Evolutionary conservation across 2,329 filamentous ascomycete species (phyloP), one percentile per base, ranked within the genome.

Genomic region (Ilyonectria destructans): DNA sequence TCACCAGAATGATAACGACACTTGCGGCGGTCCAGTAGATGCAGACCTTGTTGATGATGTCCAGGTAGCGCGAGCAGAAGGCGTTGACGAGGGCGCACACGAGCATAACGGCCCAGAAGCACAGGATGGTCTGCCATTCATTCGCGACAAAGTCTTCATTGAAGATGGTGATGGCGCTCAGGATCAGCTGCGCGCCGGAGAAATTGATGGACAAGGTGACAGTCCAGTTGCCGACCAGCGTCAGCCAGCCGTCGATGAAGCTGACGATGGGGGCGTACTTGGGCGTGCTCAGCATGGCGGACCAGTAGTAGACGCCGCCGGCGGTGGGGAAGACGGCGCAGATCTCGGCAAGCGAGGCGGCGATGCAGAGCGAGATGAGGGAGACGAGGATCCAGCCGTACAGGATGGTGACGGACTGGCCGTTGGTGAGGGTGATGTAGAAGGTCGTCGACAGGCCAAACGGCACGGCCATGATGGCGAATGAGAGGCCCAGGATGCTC

Each of bases 241-340:
- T 92, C 72, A 91, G 92, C 92, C 92, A 94, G 52, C 92, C 92
- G 2, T 91, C 93, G 67, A 91, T 86, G 85, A 91, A 94, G 55
- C 90, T 92, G 40, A 93, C 86, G 26, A 90, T 79, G 0, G 90
- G 89, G 29, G 89, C 88, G 85, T 87, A 92, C 57, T 80, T 81
- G 71, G 86, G 85, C 78, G 89, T 90, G 66, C 87, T 86, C 71
- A 94, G 85, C 75, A 89, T 84, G 65, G 92, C 91, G 8, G 91
- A 91, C 92, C 92, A 94, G 80, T 94, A 91, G 75, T 94, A 94
- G 79, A 92, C 87, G 33, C 88, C 90, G 71, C 88, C 88, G 13
- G 88, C 88, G 5, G 84, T 87, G 0, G 85, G 85, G 72, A 88
- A 93, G n/a, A 90, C 90, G 6, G 90, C 91, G 66, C 92, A 85